These are phyloP conservation scores for Globisporangium okanoganense DNA, from an alignment of 352 stramenopile genomes.

Conservation along the genomic window DNA sequence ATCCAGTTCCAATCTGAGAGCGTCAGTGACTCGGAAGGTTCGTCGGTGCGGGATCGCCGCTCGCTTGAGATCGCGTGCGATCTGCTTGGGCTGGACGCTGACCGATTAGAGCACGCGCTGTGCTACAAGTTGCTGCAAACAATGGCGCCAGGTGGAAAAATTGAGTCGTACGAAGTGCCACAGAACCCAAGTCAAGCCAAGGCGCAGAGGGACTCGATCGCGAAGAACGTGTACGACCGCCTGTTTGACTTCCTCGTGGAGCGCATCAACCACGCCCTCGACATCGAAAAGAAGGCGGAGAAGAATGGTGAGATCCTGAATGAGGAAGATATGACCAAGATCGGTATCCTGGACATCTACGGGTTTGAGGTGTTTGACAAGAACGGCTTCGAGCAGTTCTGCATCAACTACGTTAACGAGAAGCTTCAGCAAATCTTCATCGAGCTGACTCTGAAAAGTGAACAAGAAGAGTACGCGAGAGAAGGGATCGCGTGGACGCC, in stretches of 20 bases:
- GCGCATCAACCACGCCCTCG: slow-evolving; percentile 81
- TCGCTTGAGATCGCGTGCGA: slow-evolving; percentile 65
- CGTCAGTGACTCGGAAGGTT: slow-evolving; percentile 75
- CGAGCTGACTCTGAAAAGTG: slow-evolving; percentile 84
- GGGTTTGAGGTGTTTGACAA: slow-evolving; percentile 95
- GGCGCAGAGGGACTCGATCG: slow-evolving; percentile 93
- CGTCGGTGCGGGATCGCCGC: slow-evolving; percentile 35
- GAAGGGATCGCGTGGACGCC: slow-evolving; percentile 90
- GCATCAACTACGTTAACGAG: slow-evolving; percentile 95
- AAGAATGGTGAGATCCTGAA: slow-evolving; percentile 76
- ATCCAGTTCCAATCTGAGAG: slow-evolving; percentile 56
- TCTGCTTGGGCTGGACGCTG: slow-evolving; percentile 62
- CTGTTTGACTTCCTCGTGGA: slow-evolving; percentile 97
- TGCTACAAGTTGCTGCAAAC: slow-evolving; percentile 86
- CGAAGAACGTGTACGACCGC: slow-evolving; percentile 95
- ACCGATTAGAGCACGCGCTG: slow-evolving; percentile 61
- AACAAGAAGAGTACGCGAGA: slow-evolving; percentile 94
- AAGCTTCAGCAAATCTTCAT: slow-evolving; percentile 94
- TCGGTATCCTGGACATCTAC: slow-evolving; percentile 96
- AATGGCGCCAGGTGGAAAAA: slow-evolving; percentile 77
- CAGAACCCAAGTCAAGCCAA: slow-evolving; percentile 85
- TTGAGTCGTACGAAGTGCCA: slow-evolving; percentile 85
- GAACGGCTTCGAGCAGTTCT: slow-evolving; percentile 95
- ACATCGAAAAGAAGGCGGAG: slow-evolving; percentile 81
- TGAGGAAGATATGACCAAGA: slow-evolving; percentile 69